These are phyloP conservation scores for Fusarium cicatricum DNA, from an alignment of 2,329 filamentous ascomycete species.

Conservation along the genomic window DNA sequence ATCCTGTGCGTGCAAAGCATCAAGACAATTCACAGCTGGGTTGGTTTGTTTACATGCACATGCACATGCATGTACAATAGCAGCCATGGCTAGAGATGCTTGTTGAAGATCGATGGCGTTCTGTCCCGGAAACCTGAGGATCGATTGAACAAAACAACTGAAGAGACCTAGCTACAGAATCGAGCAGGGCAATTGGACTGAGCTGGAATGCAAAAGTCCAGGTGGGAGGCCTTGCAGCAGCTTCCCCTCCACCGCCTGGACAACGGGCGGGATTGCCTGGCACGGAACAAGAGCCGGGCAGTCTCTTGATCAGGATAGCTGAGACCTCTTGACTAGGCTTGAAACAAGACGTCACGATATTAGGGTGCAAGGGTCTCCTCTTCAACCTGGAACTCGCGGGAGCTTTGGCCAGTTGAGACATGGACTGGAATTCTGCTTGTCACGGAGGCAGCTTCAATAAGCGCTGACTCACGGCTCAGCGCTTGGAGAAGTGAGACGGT, in stretches of 20 bases:
- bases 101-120: not conserved
- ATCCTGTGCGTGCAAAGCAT: not conserved
- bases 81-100: not conserved
- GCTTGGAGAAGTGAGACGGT: not conserved
- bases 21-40: not conserved
- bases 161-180: not conserved
- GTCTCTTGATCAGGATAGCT: constrained; percentile 8
- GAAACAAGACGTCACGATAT: constrained; percentile 36
- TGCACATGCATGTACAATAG: not conserved
- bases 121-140: not conserved
- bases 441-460: constrained; percentile 9
- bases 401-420: constrained; percentile 13
- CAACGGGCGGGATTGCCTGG: constrained; percentile 5
- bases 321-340: constrained; percentile 23
- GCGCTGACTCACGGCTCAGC: constrained; percentile 4
- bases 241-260: constrained; percentile 17
- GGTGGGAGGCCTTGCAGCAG: constrained; percentile 11
- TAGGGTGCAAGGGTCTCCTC: constrained; percentile 10
- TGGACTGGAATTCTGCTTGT: constrained; percentile 25
- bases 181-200: not conserved
- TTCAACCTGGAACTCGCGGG: not conserved
- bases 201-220: constrained; percentile 18
- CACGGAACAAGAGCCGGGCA: constrained; percentile 14
- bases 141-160: not conserved
- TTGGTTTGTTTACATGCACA: not conserved